phyloP scores from a whole-genome alignment of 306 rosid species.

The Acacia confusa region DNA sequence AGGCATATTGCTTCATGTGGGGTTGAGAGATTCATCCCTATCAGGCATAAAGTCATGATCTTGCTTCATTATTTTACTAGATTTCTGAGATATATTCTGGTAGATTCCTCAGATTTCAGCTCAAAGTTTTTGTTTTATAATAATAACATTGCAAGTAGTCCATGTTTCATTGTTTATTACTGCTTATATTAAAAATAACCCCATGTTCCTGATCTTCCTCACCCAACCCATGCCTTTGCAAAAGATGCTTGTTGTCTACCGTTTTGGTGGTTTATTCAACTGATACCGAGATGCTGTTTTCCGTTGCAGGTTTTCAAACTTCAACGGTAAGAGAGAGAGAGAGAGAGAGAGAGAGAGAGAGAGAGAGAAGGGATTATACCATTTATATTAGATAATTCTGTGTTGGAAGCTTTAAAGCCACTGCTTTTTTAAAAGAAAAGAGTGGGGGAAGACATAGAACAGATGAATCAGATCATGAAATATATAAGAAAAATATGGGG shows the following conservation, averaged over 20 bases:
- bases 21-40: conserved; percentile 35
- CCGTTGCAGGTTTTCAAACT: conserved; percentile 81
- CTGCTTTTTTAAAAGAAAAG: conserved; percentile 31
- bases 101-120: conserved; percentile 74
- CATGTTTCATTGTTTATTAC: conserved; percentile 57
- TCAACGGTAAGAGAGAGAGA: conserved; percentile 45
- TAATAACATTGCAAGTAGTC: conserved; percentile 63
- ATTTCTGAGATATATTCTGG: conserved; percentile 65
- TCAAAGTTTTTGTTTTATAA: conserved; percentile 34
- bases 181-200: conserved; percentile 19
- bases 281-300: conserved; percentile 98
- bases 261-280: conserved; percentile 87
- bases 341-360: neutral
- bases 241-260: conserved; percentile 94
- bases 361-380: neutral
- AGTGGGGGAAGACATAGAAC: conserved; percentile 42
- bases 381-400: conserved; percentile 30
- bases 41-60: conserved; percentile 50
- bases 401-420: conserved; percentile 56
- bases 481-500: conserved; percentile 53
- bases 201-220: conserved; percentile 54
- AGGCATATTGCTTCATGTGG: conserved; percentile 23
- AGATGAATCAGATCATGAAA: conserved; percentile 51
- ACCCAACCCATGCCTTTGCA: conserved; percentile 58
- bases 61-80: conserved; percentile 60